Evolutionary conservation across 2,329 filamentous ascomycete genomes (phyloP), one percentile per base, ranked within the genome.

Genomic region (Clarireedia hainanense): DNA sequence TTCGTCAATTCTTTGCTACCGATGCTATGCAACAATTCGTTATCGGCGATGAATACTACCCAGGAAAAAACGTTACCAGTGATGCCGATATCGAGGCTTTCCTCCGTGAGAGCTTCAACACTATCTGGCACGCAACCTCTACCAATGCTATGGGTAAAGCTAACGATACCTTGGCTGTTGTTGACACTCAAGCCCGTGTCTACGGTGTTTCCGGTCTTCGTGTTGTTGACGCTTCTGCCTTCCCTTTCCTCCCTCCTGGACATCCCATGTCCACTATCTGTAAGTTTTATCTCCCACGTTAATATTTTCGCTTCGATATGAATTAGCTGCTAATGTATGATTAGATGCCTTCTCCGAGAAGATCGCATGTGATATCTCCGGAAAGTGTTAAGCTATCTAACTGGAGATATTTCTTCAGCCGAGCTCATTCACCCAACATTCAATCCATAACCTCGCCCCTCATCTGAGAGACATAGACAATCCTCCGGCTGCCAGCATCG

Each of bases 101-200:
- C 55, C 20, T 58, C 64, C 12, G 64, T 65, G 17, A 53, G 58
- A 36, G 69, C 71, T 14, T 72, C 26, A 52, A 53, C 6, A 55
- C 55, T 12, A 54, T 63, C 34, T 83, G 74, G 76, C 80, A 79
- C 64, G 81, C 75, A 73, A 77, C 72, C 0, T 78, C 79, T 0
- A 85, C 80, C 0, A 73, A 72, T 6, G 76, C 76, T 65, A 85
- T 85, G 81, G 81, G 80, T 0, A 73, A 67, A 55, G 6, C 55
- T 0, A 71, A 64, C 2, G 74, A 76, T n/a, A 24, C 52, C 3
- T 70, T 74, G 14, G 59, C 61, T 24, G 64, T 66, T 3, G 55
- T 67, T 23, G 64, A 67, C 49, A 30, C 48, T 1, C 47, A 60
- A 9, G 55, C 60, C n/a, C 63, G 52, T 30, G 64, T 67, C 3